Evolutionary conservation across 495 filamentous ascomycete species (phyloP), one percentile per base, ranked within the genome.

Genomic region (Neurospora sp.): DNA sequence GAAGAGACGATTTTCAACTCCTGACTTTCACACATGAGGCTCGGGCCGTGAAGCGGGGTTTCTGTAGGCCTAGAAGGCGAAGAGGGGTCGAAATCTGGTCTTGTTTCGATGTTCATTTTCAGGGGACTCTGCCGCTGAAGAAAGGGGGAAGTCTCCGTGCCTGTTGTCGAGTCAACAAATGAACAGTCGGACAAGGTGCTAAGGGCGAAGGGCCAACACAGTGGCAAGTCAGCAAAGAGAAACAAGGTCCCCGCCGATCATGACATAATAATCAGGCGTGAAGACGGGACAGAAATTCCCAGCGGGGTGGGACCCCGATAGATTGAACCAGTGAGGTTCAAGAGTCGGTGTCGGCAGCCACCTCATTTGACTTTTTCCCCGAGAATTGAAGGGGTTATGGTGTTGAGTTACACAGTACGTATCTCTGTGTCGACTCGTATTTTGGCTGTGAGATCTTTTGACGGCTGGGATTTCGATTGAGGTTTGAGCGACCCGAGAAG

Each of bases 181-280:
- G 23, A 62, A 66, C 27, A 66, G 54, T 37, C 14, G 2, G 14
- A 66, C 14, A 66, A 66, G 54, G 27, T 37, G 54, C 31, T 27
- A 66, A 66, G 27, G 48, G 20, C 48, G 20, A 59, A 59, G 48
- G 48, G 54, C 54, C 54, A 8, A 8, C 54, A 66, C 27, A 66
- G 54, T 66, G 18, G 27, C 54, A 66, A 27, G 54, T 35, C 54
- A 66, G 54, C 27, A 66, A 18, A 66, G 54, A 66, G 54, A 66
- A 66, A 66, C 54, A 66, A 16, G 54, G 27, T 18, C 23, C 23
- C 70, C 70, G 73, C 70, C 66, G 73, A 74, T 74, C 73, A 72
- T 74, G 73, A 74, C 73, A 74, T 74, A 74, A 74, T 74, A 27
- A 69, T 37, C 72, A 39, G 42, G 23, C 69, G 37, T 66, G 14